Percentiles rank a stretch among this genome's conserved stretches.
phyloP scores from a whole-genome alignment of 257 asterid genomes.

The Salvia miltiorrhiza region DNA sequence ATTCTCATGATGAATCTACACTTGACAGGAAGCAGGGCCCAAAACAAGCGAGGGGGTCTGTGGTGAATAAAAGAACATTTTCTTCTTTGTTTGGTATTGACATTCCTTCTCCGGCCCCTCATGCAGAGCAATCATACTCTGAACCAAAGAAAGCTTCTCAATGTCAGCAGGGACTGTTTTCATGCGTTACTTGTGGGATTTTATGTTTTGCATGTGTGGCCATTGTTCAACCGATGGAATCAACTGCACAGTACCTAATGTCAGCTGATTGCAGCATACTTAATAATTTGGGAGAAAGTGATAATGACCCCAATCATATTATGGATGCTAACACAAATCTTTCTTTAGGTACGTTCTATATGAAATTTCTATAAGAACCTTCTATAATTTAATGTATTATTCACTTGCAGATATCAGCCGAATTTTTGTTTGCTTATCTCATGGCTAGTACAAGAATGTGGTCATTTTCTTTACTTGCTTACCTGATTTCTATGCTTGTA shows the following conservation, averaged over 20 bases:
- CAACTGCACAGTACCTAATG: slow-evolving; percentile 55
- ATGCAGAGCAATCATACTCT: slow-evolving; percentile 26
- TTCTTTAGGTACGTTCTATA: slow-evolving; percentile 43
- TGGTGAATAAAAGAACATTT: slow-evolving; percentile 29
- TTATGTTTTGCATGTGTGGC: slow-evolving; percentile 92
- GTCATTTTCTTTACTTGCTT: slow-evolving; percentile 6
- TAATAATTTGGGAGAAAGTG: slow-evolving; percentile 44
- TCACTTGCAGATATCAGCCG: slow-evolving; percentile 8
- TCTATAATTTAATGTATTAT: not conserved
- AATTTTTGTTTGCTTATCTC: slow-evolving; percentile 16
- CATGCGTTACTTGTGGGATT: slow-evolving; percentile 97
- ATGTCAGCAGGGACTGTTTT: slow-evolving; percentile 75
- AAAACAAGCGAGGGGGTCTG: slow-evolving; percentile 34
- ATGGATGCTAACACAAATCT: slow-evolving; percentile 31
- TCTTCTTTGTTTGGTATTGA: slow-evolving; percentile 36
- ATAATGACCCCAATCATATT: slow-evolving; percentile 24
- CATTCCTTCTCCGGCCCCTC: slow-evolving; percentile 31
- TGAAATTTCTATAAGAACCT: not conserved
- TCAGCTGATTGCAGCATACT: slow-evolving; percentile 71
- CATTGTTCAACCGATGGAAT: slow-evolving; percentile 75
- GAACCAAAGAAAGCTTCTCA: slow-evolving; percentile 44
- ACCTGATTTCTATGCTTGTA: not conserved
- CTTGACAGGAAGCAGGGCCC: slow-evolving; percentile 35
- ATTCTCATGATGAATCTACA: slow-evolving; percentile 27
- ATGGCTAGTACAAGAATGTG: not conserved